A percentile compares a stretch with the other conserved stretches of the same genome.
Conservation (phyloP, 1,139 yeast genomes). For the Wickerhamiella pararugosa region DNA sequence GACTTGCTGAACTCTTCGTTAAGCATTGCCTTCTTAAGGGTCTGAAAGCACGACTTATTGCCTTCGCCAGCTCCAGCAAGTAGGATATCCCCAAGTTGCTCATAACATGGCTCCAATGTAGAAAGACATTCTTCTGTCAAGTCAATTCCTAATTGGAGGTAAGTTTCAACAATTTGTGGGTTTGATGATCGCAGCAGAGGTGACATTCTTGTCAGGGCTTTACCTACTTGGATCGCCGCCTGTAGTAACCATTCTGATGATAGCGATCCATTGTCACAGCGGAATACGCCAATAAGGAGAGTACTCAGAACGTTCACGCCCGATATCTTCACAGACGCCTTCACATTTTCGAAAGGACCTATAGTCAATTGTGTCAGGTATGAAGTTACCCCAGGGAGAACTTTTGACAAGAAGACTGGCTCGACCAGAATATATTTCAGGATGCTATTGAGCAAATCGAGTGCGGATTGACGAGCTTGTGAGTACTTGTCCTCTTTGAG, state of each 20-base stretch:
- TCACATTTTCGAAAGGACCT: constrained; percentile 27
- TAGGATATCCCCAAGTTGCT: constrained; percentile 22
- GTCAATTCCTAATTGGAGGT: constrained; percentile 22
- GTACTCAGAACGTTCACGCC: constrained; percentile 24
- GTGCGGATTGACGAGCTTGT: constrained; percentile 25
- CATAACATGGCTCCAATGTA: constrained; percentile 26
- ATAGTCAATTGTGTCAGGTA: constrained; percentile 31
- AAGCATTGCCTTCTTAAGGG: constrained; percentile 12
- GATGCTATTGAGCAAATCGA: constrained; percentile 26
- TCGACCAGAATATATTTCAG: constrained; percentile 27
- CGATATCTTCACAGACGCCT: constrained; percentile 24
- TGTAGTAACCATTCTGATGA: constrained; percentile 6
- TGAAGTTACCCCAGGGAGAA: constrained; percentile 46
- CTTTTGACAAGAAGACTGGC: constrained; percentile 38
- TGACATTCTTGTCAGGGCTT: constrained; percentile 4
- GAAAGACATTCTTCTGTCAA: constrained; percentile 23
- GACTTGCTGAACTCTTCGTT: constrained; percentile 13
- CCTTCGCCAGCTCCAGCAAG: constrained; percentile 10
- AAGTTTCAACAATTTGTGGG: constrained; percentile 23
- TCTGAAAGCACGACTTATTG: constrained; percentile 20
- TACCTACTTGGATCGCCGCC: constrained; percentile 9
- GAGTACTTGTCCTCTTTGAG: constrained; percentile 18
- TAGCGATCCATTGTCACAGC: constrained; percentile 11
- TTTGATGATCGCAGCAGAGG: constrained; percentile 14
- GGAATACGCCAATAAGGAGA: constrained; percentile 32